phyloP scores from a whole-genome alignment of 352 stramenopile genomes.

The Globisporangium apiculatum region DNA sequence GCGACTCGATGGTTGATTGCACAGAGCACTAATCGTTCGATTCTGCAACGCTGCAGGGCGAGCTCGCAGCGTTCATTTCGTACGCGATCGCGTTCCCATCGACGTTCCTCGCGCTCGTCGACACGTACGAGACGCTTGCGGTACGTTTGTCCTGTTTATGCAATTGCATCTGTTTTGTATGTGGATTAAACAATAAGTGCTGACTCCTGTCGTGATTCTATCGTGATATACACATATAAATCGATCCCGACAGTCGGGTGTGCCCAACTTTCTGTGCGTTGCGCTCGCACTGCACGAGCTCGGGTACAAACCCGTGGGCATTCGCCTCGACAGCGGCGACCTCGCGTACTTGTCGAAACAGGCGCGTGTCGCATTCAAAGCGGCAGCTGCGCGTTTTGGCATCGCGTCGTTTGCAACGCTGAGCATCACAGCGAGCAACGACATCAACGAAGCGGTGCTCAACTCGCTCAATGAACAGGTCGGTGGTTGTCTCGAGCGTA shows the following conservation, averaged over 20 bases:
- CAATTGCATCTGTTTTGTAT: not conserved
- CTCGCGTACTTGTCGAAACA: conserved; percentile 93
- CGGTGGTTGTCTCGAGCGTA: conserved; percentile 14
- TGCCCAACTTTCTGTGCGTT: conserved; percentile 97
- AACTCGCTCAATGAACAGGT: conserved; percentile 92
- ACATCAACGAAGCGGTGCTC: conserved; percentile 98
- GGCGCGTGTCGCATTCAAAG: conserved; percentile 62
- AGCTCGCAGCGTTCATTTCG: conserved; percentile 97
- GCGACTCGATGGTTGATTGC: too few species aligned
- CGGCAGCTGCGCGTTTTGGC: conserved; percentile 38
- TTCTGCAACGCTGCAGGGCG: conserved; percentile 58
- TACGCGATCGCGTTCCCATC: conserved; percentile 97
- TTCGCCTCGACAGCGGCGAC: conserved; percentile 98
- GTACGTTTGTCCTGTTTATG: conserved; percentile 22
- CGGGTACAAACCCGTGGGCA: conserved; percentile 87
- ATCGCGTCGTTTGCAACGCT: conserved; percentile 78
- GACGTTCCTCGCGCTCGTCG: conserved; percentile 95
- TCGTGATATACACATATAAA: not conserved
- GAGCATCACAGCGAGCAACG: conserved; percentile 97
- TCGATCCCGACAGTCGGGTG: conserved; percentile 61
- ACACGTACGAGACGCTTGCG: conserved; percentile 98
- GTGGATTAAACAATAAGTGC: too few species aligned
- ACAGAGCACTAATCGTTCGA: too few species aligned
- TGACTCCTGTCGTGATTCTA: too few species aligned
- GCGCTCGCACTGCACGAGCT: conserved; percentile 91